Evolutionary conservation across 2,329 filamentous ascomycete genomes (phyloP).

Genomic region (Thelonectria olida): DNA sequence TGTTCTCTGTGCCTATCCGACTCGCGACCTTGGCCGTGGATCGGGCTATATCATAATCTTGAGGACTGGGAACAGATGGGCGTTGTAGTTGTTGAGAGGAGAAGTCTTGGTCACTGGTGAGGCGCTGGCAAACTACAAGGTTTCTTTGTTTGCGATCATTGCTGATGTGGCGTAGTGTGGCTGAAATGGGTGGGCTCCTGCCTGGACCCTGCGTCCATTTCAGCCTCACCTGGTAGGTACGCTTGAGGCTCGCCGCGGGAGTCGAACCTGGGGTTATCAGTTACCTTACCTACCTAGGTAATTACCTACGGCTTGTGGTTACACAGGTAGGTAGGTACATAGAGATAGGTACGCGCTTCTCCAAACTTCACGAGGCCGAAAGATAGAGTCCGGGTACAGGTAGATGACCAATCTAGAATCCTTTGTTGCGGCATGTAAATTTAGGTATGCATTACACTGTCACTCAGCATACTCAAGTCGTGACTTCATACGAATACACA

Average conservation of each 20-base stretch:
- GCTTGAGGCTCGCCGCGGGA: too few species aligned
- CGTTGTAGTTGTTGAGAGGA: background rate
- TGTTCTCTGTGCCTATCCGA: background rate
- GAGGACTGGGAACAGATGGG: background rate
- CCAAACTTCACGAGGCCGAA: too few species aligned
- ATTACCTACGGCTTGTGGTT: background rate
- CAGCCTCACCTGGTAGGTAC: slow-evolving; percentile 3
- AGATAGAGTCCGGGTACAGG: too few species aligned
- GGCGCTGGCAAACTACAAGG: background rate
- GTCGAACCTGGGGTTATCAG: too few species aligned
- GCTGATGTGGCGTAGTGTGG: background rate
- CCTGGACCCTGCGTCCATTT: background rate
- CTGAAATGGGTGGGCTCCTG: background rate
- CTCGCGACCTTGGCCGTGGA: background rate
- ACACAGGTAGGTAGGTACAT: too few species aligned
- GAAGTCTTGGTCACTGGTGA: background rate
- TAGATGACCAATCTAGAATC: too few species aligned
- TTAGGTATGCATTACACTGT: slow-evolving; percentile 18
- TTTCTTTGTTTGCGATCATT: background rate
- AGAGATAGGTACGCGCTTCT: too few species aligned
- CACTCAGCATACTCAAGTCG: slow-evolving; percentile 9
- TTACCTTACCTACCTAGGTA: background rate
- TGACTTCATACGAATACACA: slow-evolving; percentile 10
- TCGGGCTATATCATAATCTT: background rate
- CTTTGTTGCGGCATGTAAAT: slow-evolving; percentile 8